Conservation (phyloP, 83 land plant genomes). For the Picea abies region DNA sequence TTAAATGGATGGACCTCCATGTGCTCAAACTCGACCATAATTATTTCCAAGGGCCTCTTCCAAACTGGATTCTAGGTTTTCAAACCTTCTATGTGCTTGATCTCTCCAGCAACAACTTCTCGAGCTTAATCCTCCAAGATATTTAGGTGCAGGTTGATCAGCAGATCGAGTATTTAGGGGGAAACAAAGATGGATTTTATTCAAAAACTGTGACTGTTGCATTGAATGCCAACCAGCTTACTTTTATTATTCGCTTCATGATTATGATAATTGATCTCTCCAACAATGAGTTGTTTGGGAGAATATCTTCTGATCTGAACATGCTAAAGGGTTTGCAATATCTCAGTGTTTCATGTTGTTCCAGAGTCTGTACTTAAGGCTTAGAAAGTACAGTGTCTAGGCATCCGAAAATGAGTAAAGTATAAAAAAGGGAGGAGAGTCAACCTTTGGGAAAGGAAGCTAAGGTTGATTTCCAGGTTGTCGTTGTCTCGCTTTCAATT, state of each 20-base stretch:
- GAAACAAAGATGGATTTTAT: neutral
- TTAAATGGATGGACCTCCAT: constrained; percentile 49
- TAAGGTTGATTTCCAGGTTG: too few relatives aligned
- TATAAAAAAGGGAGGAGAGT: too few relatives aligned
- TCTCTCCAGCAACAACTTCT: constrained; percentile 62
- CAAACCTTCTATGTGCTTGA: constrained; percentile 37
- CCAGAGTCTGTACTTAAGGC: too few relatives aligned
- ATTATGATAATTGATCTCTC: constrained; percentile 46
- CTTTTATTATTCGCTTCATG: constrained; percentile 29
- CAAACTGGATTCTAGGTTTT: constrained; percentile 59
- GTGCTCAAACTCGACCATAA: constrained; percentile 49
- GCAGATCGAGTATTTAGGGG: too few relatives aligned
- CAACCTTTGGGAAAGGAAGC: too few relatives aligned
- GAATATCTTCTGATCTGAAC: constrained; percentile 47
- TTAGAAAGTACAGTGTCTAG: too few relatives aligned
- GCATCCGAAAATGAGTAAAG: too few relatives aligned
- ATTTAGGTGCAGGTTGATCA: neutral
- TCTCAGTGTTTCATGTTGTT: constrained; percentile 9
- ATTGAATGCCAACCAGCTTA: neutral
- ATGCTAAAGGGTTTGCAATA: constrained; percentile 47
- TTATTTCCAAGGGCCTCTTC: constrained; percentile 47
- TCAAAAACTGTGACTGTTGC: too few relatives aligned
- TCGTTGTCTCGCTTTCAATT: too few relatives aligned
- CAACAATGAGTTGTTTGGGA: constrained; percentile 42
- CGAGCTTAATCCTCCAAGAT: constrained; percentile 43